Evolutionary conservation across 2,329 filamentous ascomycete genomes (phyloP).

Genomic region (Fusarium poae): DNA sequence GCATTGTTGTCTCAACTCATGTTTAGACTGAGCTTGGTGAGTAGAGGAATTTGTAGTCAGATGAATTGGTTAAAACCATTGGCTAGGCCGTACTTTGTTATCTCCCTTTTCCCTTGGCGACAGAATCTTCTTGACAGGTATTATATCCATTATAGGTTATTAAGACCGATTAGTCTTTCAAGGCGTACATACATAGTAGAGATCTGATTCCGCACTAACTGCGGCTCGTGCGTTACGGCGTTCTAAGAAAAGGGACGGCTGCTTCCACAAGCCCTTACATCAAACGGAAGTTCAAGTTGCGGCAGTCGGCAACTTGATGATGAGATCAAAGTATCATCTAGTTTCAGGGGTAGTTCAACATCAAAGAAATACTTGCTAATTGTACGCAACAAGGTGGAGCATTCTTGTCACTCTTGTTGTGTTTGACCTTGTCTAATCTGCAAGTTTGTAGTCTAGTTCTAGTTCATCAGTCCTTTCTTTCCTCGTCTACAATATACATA

Average conservation of each 20-base stretch:
- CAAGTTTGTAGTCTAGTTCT: slow-evolving; percentile 12
- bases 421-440: slow-evolving; percentile 28
- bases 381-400: slow-evolving; percentile 11
- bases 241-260: slow-evolving; percentile 22
- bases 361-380: slow-evolving; percentile 24
- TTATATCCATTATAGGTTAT: slow-evolving; percentile 5
- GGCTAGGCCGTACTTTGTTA: neutral
- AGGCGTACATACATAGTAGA: too few species aligned
- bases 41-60: neutral
- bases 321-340: slow-evolving; percentile 13
- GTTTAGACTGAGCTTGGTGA: neutral
- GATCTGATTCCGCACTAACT: slow-evolving; percentile 10
- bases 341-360: slow-evolving; percentile 34
- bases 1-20: neutral
- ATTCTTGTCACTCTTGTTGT: slow-evolving; percentile 31
- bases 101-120: slow-evolving; percentile 28
- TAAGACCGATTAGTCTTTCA: neutral
- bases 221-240: slow-evolving; percentile 29
- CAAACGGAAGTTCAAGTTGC: neutral
- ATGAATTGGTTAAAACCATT: neutral
- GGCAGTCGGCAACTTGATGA: slow-evolving; percentile 22
- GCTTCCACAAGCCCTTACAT: slow-evolving; percentile 6
- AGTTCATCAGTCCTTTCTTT: slow-evolving; percentile 7
- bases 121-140: neutral
- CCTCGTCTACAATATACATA: slow-evolving; percentile 8